Evolutionary conservation across 129 eudicot genomes (phyloP).

Genomic region (Centrapalus pauciflorus): DNA sequence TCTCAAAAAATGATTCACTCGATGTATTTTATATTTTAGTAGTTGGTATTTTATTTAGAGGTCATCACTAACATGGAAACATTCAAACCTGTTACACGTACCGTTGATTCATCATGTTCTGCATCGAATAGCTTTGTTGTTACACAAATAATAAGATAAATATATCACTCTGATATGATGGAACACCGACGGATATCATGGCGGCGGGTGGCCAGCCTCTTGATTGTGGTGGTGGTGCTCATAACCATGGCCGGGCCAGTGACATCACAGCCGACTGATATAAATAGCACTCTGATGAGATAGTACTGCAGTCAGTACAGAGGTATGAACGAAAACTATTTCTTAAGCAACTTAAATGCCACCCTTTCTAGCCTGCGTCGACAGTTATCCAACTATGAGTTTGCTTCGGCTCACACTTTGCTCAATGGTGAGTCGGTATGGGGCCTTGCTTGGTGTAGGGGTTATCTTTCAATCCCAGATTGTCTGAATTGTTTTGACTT

Average conservation of each 20-base stretch:
- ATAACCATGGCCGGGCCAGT: background rate
- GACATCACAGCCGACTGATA: constrained; percentile 19
- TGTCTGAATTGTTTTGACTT: constrained; percentile 43
- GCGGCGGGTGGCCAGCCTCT: too few species aligned
- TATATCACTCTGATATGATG: too few species aligned
- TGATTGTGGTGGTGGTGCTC: background rate
- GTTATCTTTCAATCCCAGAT: constrained; percentile 29
- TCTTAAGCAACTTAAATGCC: constrained; percentile 31
- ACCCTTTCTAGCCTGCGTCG: constrained; percentile 38
- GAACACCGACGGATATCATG: too few species aligned
- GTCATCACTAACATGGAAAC: too few species aligned
- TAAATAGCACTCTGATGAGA: constrained; percentile 20
- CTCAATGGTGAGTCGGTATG: constrained; percentile 39
- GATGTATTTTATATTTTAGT: too few species aligned
- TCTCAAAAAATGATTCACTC: too few species aligned
- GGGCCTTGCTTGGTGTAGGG: constrained; percentile 41
- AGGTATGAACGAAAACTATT: constrained; percentile 14
- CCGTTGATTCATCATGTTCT: too few species aligned
- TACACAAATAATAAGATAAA: too few species aligned
- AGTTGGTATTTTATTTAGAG: too few species aligned
- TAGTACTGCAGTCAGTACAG: constrained; percentile 45
- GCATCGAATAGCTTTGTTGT: too few species aligned
- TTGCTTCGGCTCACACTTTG: constrained; percentile 33
- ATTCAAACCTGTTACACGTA: too few species aligned
- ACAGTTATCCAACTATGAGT: constrained; percentile 19